A percentile compares a stretch with the other conserved stretches of the same genome.
These are phyloP conservation scores for Hypomontagnella submonticulosa DNA, from an alignment of 495 filamentous ascomycete species.

Conservation along the genomic window DNA sequence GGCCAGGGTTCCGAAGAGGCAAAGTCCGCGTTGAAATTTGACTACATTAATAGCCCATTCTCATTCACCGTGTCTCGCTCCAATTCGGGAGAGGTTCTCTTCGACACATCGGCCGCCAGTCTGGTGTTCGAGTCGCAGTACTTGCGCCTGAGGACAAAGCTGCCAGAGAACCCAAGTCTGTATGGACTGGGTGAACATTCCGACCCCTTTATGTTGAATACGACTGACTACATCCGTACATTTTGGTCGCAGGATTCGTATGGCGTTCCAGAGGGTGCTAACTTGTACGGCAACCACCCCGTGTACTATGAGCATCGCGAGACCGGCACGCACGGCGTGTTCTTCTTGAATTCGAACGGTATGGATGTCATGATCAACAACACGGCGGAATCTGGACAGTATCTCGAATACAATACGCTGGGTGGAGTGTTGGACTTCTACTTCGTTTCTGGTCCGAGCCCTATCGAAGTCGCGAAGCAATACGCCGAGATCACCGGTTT, in stretches of 20 bases:
- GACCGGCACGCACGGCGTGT: slow-evolving; percentile 80
- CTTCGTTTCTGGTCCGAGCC: slow-evolving; percentile 79
- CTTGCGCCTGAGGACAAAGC: slow-evolving; percentile 72
- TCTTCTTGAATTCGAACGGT: slow-evolving; percentile 84
- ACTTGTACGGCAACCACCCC: slow-evolving; percentile 86
- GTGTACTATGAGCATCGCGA: slow-evolving; percentile 84
- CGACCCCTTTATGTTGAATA: slow-evolving; percentile 77
- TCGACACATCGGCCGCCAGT: slow-evolving; percentile 75
- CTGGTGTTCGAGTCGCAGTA: slow-evolving; percentile 86
- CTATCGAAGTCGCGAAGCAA: slow-evolving; percentile 76
- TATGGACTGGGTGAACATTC: slow-evolving; percentile 83
- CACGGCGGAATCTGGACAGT: slow-evolving; percentile 69
- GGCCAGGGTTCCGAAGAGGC: slow-evolving; percentile 31
- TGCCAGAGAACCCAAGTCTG: slow-evolving; percentile 73
- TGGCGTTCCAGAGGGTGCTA: slow-evolving; percentile 60
- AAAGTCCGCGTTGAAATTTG: slow-evolving; percentile 69
- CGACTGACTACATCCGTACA: slow-evolving; percentile 79
- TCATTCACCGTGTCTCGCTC: slow-evolving; percentile 76
- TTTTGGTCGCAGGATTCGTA: slow-evolving; percentile 84
- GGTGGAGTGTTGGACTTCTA: slow-evolving; percentile 88
- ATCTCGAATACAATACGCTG: slow-evolving; percentile 84
- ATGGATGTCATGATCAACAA: slow-evolving; percentile 89
- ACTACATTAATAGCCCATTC: slow-evolving; percentile 75
- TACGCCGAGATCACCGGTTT: slow-evolving; percentile 76
- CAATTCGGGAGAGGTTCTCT: slow-evolving; percentile 75